Evolutionary conservation across 2,329 filamentous ascomycete genomes (phyloP).

Genomic region (Alternaria sp.): DNA sequence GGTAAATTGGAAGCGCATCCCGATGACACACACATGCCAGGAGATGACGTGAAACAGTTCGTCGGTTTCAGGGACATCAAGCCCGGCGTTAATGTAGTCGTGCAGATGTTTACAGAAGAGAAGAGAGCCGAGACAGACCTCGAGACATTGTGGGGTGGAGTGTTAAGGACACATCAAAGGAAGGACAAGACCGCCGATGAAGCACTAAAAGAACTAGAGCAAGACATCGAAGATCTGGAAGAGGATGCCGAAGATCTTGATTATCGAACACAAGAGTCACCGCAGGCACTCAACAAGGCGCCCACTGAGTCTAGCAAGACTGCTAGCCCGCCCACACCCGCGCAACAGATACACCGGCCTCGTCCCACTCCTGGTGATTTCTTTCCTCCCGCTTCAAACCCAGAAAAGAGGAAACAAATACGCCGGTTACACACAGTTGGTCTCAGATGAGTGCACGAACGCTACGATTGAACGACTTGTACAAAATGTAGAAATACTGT

Average conservation of each 20-base stretch:
- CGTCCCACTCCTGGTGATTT: conserved; percentile 31
- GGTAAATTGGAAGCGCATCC: conserved; percentile 69
- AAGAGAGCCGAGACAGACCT: conserved; percentile 71
- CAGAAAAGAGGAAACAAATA: conserved; percentile 22
- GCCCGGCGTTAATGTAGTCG: conserved; percentile 67
- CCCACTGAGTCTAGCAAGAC: neutral
- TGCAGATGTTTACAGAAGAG: conserved; percentile 75
- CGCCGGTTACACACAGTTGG: conserved; percentile 32
- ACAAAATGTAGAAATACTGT: neutral
- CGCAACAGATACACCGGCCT: conserved; percentile 24
- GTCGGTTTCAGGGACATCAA: conserved; percentile 75
- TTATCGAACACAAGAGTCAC: neutral
- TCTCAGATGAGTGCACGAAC: neutral
- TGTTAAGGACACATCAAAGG: conserved; percentile 51
- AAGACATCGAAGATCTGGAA: conserved; percentile 30
- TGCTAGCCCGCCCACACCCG: conserved; percentile 8
- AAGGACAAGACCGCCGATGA: conserved; percentile 45
- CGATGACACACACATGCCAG: conserved; percentile 40
- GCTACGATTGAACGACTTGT: neutral
- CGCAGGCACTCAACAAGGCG: neutral
- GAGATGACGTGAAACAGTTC: conserved; percentile 58
- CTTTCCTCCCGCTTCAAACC: conserved; percentile 30
- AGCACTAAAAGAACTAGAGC: conserved; percentile 29
- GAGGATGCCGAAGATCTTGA: conserved; percentile 16
- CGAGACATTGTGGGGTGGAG: conserved; percentile 66